Percentiles rank a stretch among this genome's conserved stretches.
phyloP scores from a whole-genome alignment of 148 eudicot genomes.

The Chenopodium formosanum region DNA sequence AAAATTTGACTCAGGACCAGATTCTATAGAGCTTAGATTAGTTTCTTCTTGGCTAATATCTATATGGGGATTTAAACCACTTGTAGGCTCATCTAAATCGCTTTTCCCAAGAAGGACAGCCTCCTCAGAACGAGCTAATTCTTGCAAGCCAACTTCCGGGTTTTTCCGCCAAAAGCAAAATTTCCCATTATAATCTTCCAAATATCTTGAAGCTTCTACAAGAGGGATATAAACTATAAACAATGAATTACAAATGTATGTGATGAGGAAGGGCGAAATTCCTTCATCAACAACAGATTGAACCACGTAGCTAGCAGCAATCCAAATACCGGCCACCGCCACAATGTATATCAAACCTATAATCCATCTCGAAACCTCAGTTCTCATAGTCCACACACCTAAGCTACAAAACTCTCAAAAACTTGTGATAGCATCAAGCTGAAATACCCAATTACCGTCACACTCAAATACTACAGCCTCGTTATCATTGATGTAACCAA shows the following conservation, averaged over 20 bases:
- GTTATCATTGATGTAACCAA: neutral
- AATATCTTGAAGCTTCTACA: constrained; percentile 59
- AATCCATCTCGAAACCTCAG: constrained; percentile 68
- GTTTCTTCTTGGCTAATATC: constrained; percentile 23
- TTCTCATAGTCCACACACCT: constrained; percentile 46
- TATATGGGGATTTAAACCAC: constrained; percentile 17
- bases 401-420: constrained; percentile 2
- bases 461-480: neutral
- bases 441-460: neutral
- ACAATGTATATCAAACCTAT: constrained; percentile 79
- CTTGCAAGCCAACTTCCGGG: constrained; percentile 28
- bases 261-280: constrained; percentile 85
- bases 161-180: constrained; percentile 54
- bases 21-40: constrained; percentile 2
- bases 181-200: constrained; percentile 63
- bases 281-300: constrained; percentile 93
- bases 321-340: constrained; percentile 89
- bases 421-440: constrained; percentile 17
- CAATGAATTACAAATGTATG: constrained; percentile 92
- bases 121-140: constrained; percentile 50
- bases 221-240: constrained; percentile 78
- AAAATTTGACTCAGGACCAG: constrained; percentile 10
- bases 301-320: constrained; percentile 95
- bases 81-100: constrained; percentile 28
- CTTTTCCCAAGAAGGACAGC: constrained; percentile 49